Percentiles rank a stretch among this genome's conserved stretches.
Conservation (phyloP, 2,329 filamentous ascomycete species). For the Claviceps humidiphila region DNA sequence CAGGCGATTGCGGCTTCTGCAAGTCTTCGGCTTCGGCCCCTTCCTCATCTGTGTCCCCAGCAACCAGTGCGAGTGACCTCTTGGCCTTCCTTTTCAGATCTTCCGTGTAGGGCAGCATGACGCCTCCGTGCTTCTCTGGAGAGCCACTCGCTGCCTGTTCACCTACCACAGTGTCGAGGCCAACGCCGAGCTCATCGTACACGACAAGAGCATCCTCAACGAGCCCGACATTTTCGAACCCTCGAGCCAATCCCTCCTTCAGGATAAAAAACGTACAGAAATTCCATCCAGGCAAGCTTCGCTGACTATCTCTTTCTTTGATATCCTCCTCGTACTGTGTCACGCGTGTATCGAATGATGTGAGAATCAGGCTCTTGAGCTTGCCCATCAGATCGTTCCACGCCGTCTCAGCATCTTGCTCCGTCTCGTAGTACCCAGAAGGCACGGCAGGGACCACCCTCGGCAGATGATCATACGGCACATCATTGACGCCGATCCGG, state of each 20-base stretch:
- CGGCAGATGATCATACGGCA: constrained; percentile 51
- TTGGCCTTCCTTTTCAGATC: constrained; percentile 53
- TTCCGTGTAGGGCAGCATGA: constrained; percentile 58
- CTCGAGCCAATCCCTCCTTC: constrained; percentile 85
- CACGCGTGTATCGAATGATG: constrained; percentile 82
- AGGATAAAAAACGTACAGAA: constrained; percentile 98
- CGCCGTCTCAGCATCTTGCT: constrained; percentile 66
- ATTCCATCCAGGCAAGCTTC: constrained; percentile 87
- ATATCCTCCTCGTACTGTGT: constrained; percentile 96
- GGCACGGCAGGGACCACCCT: constrained; percentile 50
- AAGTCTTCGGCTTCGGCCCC: constrained; percentile 37
- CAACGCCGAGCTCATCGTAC: constrained; percentile 86
- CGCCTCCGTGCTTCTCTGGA: constrained; percentile 54
- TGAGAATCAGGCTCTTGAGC: constrained; percentile 74
- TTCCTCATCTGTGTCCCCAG: constrained; percentile 18
- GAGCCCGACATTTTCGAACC: constrained; percentile 90
- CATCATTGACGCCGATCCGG: constrained; percentile 58
- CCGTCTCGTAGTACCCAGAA: constrained; percentile 53
- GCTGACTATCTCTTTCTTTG: constrained; percentile 79
- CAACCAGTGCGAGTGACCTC: constrained; percentile 30
- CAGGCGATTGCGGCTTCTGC: constrained; percentile 28
- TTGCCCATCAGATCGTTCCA: constrained; percentile 78
- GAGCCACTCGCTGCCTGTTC: constrained; percentile 52
- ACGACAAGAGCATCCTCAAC: constrained; percentile 90
- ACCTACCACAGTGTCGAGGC: constrained; percentile 68